These are phyloP conservation scores for Aspergillus tubingensis DNA, from an alignment of 2,329 filamentous ascomycete species.

Conservation along the genomic window DNA sequence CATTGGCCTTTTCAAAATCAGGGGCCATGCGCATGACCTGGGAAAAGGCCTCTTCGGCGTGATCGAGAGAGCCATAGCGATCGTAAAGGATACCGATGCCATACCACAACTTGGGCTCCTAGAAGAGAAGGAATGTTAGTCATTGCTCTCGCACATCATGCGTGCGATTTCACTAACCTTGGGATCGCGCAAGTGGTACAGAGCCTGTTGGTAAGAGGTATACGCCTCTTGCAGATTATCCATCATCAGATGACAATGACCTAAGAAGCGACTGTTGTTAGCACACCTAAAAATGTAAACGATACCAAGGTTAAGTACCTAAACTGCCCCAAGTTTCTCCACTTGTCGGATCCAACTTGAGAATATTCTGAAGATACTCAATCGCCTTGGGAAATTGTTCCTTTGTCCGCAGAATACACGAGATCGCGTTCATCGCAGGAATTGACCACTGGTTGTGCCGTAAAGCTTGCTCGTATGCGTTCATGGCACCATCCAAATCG, in stretches of 20 bases:
- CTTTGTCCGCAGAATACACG: constrained; percentile 83
- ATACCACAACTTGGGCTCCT: constrained; percentile 98
- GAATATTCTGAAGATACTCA: constrained; percentile 85
- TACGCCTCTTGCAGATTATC: constrained; percentile 97
- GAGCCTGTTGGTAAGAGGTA: constrained; percentile 89
- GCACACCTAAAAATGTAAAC: neutral
- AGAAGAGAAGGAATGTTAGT: constrained; percentile 16
- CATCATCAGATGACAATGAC: constrained; percentile 99
- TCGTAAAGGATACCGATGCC: constrained; percentile 98
- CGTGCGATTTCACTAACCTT: constrained; percentile 63
- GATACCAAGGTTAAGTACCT: constrained; percentile 58
- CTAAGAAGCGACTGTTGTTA: constrained; percentile 47
- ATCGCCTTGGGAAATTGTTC: constrained; percentile 94
- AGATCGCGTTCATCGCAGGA: constrained; percentile 90
- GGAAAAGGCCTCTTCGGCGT: constrained; percentile 96
- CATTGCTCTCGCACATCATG: neutral
- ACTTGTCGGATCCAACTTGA: constrained; percentile 85
- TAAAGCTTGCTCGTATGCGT: constrained; percentile 87
- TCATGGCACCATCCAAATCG: constrained; percentile 83
- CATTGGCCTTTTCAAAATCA: constrained; percentile 96
- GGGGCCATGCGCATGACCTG: constrained; percentile 99
- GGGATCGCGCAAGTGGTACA: constrained; percentile 89
- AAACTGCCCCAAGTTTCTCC: constrained; percentile 97
- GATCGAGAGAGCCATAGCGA: constrained; percentile 91
- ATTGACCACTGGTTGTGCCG: constrained; percentile 86